phyloP scores from a whole-genome alignment of 495 filamentous ascomycete species.

The Penicillium dipodomyicola region DNA sequence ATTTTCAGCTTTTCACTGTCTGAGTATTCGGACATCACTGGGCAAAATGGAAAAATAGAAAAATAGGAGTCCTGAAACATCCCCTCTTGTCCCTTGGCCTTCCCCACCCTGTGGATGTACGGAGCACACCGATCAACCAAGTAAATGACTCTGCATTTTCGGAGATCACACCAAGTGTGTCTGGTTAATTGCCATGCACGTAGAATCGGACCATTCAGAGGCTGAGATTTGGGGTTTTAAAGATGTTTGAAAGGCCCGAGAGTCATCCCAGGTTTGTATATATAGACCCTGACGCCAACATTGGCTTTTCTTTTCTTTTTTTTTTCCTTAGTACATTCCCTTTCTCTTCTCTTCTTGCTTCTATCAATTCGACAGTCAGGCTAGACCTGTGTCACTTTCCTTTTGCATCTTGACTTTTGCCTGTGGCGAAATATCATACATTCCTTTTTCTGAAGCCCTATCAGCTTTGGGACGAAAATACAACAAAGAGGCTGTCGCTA shows the following conservation, averaged over 20 bases:
- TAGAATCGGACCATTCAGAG: conserved; percentile 15
- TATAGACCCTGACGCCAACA: conserved; percentile 25
- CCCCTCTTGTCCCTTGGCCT: conserved; percentile 18
- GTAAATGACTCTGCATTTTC: not conserved
- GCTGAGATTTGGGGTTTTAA: not conserved
- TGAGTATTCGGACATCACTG: not conserved
- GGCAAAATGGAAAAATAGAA: not conserved
- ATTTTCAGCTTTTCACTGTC: not conserved
- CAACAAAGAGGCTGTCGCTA: not conserved
- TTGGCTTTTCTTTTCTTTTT: conserved; percentile 14
- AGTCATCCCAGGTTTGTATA: conserved; percentile 12
- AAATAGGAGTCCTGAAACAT: conserved; percentile 21
- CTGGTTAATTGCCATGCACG: conserved; percentile 25
- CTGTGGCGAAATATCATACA: conserved; percentile 37
- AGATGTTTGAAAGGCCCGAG: conserved; percentile 4
- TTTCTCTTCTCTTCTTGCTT: conserved; percentile 26
- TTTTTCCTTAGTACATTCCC: conserved; percentile 19
- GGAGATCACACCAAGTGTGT: conserved; percentile 23
- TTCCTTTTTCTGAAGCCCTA: conserved; percentile 21
- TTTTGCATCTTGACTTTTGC: conserved; percentile 24
- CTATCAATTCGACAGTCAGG: conserved; percentile 35
- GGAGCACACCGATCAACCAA: conserved; percentile 6
- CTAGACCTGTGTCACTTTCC: conserved; percentile 41
- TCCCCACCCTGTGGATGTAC: conserved; percentile 8
- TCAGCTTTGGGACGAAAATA: not conserved